Conservation (phyloP, 257 asterid species). For the Fraxinus pennsylvanica region DNA sequence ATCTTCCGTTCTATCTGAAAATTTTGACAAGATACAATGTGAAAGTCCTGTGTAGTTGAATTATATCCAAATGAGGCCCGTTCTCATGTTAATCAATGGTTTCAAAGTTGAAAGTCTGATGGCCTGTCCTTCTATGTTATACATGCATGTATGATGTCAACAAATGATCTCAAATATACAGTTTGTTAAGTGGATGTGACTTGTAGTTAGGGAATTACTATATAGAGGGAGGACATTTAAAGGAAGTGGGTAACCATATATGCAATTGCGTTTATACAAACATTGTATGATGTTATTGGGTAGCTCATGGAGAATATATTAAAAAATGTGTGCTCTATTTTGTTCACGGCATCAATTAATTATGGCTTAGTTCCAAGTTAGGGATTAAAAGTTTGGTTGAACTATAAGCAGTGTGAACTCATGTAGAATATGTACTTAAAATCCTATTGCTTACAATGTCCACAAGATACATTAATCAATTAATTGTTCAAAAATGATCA, state of each 20-base stretch:
- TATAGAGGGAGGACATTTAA: background rate
- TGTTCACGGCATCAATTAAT: background rate
- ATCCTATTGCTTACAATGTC: background rate
- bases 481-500: too few relatives aligned
- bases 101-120: background rate
- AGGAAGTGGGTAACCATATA: background rate
- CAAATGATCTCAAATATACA: background rate
- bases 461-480: background rate
- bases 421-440: background rate
- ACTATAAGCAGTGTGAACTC: background rate
- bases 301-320: background rate
- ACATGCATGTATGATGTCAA: background rate
- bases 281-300: background rate
- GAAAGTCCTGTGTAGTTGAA: background rate
- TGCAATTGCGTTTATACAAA: background rate
- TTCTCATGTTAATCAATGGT: background rate
- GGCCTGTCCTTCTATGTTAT: background rate
- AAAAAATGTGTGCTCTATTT: background rate
- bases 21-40: background rate
- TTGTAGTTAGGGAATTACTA: background rate
- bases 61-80: background rate
- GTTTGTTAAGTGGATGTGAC: background rate
- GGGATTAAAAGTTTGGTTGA: background rate
- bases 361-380: slow-evolving; percentile 3
- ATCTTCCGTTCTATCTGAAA: background rate